phyloP scores from a whole-genome alignment of 2,329 filamentous ascomycete species.

The Neonectria hederae region DNA sequence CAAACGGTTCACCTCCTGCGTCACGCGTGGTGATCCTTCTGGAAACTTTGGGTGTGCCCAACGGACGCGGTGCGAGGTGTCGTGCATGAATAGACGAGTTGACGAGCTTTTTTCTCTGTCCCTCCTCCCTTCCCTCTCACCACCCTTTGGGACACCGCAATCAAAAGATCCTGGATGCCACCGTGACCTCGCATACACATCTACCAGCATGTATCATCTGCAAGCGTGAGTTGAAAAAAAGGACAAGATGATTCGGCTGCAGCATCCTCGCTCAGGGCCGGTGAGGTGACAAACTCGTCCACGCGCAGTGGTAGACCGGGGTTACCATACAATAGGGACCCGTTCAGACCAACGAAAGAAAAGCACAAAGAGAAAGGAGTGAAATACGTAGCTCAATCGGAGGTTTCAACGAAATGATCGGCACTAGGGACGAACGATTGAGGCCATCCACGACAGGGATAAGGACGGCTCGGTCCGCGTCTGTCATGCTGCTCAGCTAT shows the following conservation, averaged over 20 bases:
- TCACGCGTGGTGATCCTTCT: slow-evolving; percentile 6
- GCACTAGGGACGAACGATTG: slow-evolving; percentile 13
- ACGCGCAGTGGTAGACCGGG: slow-evolving; percentile 7
- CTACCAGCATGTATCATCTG: not conserved
- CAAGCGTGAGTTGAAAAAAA: slow-evolving; percentile 1
- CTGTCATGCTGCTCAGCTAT: slow-evolving; percentile 13
- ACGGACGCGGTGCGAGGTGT: not conserved
- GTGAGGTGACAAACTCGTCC: not conserved
- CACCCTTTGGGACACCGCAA: not conserved
- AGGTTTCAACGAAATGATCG: not conserved
- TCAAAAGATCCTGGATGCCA: not conserved
- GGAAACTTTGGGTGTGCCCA: slow-evolving; percentile 4
- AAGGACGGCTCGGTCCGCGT: slow-evolving; percentile 15
- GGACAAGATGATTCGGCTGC: slow-evolving; percentile 7
- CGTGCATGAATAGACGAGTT: not conserved
- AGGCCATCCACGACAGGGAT: not conserved
- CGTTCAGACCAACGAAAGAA: slow-evolving; percentile 1
- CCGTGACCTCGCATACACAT: not conserved
- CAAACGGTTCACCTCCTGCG: slow-evolving; percentile 17
- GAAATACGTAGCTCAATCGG: not conserved
- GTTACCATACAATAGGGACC: not conserved
- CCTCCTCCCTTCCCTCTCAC: not conserved
- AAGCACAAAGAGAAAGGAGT: not conserved
- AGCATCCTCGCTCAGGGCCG: slow-evolving; percentile 1
- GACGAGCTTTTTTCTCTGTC: not conserved